Conservation (phyloP, 495 filamentous ascomycete species). For the Acidiella bohemica region DNA sequence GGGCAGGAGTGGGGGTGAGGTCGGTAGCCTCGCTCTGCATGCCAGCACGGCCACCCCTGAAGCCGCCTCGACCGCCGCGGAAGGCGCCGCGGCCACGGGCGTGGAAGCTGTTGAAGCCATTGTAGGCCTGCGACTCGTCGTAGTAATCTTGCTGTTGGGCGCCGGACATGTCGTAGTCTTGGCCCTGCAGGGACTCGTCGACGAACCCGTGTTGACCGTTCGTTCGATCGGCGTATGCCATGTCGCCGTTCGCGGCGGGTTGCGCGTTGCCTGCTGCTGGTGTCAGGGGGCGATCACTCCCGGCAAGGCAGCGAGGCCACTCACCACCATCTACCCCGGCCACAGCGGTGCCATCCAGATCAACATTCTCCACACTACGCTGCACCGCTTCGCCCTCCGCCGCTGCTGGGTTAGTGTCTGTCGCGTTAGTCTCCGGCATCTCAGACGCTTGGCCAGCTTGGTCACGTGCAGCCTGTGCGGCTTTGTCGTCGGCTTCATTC, state of each 20-base stretch:
- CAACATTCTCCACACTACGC: neutral
- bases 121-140: constrained; percentile 6
- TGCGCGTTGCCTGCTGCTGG: no score
- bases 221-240: neutral
- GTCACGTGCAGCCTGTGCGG: constrained; percentile 19
- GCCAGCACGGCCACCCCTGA: neutral
- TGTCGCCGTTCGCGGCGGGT: neutral
- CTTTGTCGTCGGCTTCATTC: constrained; percentile 41
- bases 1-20: constrained; percentile 10
- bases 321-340: neutral
- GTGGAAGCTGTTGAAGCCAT: constrained; percentile 29
- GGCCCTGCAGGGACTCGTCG: constrained; percentile 1
- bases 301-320: no score
- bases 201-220: neutral
- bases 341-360: neutral
- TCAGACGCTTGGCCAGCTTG: no score
- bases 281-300: no score
- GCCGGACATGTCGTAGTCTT: neutral
- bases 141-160: constrained; percentile 2
- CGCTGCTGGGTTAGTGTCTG: constrained; percentile 2
- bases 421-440: neutral
- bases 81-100: constrained; percentile 40
- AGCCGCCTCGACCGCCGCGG: constrained; percentile 17
- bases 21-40: constrained; percentile 12
- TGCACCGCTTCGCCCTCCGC: neutral